These are phyloP conservation scores for Rhododendron williamsianum DNA, from an alignment of 148 eudicot genomes.

Conservation along the genomic window DNA sequence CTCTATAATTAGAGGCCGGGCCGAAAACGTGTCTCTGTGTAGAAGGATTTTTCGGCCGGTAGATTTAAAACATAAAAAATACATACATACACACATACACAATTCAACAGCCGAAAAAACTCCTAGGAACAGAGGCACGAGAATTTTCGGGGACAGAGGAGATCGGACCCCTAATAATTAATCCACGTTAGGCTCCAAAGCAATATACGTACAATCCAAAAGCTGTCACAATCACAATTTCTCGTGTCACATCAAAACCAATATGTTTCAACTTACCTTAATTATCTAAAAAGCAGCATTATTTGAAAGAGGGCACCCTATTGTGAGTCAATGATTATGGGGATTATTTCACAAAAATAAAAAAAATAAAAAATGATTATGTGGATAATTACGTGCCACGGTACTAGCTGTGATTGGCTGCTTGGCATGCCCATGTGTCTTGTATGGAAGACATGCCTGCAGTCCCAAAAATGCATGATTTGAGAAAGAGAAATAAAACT, in stretches of 20 bases:
- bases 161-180: too few species aligned
- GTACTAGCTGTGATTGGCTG: neutral
- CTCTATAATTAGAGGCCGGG: neutral
- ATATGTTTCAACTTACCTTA: neutral
- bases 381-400: neutral
- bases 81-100: too few species aligned
- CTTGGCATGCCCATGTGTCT: neutral
- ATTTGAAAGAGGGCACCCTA: neutral
- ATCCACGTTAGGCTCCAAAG: neutral
- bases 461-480: neutral
- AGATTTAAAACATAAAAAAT: too few species aligned
- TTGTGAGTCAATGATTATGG: neutral
- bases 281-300: neutral
- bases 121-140: too few species aligned
- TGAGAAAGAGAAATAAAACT: neutral
- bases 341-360: neutral
- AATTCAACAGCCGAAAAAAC: too few species aligned
- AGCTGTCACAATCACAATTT: slow-evolving; percentile 4
- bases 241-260: neutral
- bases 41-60: too few species aligned
- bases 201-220: neutral
- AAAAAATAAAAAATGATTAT: too few species aligned
- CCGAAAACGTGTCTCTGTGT: too few species aligned
- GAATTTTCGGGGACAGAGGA: too few species aligned
- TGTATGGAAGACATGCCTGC: neutral